phyloP scores from a whole-genome alignment of 2,329 filamentous ascomycete genomes.

The Emmonsiellopsis sp. region DNA sequence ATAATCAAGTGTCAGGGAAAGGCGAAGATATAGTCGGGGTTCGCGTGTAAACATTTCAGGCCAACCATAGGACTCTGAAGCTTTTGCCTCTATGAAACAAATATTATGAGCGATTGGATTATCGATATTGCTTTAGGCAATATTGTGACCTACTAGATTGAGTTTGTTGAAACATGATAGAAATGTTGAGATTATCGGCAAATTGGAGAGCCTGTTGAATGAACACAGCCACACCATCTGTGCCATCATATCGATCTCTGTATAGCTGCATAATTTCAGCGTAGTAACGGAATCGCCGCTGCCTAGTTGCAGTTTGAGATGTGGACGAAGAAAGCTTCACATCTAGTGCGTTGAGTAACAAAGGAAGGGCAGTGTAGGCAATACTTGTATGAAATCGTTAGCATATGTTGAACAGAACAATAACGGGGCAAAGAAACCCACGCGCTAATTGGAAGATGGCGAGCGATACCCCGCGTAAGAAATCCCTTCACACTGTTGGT shows the following conservation, averaged over 20 bases:
- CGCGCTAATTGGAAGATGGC: conserved; percentile 43
- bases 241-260: conserved; percentile 38
- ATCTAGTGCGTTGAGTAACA: conserved; percentile 31
- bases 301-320: conserved; percentile 31
- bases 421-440: conserved; percentile 18
- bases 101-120: not conserved
- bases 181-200: not conserved
- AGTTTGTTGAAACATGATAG: not conserved
- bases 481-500: conserved; percentile 42
- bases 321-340: conserved; percentile 28
- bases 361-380: conserved; percentile 29
- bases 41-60: not conserved
- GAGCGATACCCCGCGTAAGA: conserved; percentile 36
- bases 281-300: conserved; percentile 37
- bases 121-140: not conserved
- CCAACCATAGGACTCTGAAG: not conserved
- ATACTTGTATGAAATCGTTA: conserved; percentile 7
- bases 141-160: not conserved
- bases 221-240: conserved; percentile 30
- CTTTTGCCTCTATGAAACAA: not conserved
- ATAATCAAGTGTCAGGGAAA: not conserved
- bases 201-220: conserved; percentile 5
- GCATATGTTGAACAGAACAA: not conserved
- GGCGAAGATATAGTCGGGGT: not conserved
- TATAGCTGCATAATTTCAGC: conserved; percentile 41